Conservation (phyloP, 2,329 filamentous ascomycete genomes). For the Cercospora citrullina region DNA sequence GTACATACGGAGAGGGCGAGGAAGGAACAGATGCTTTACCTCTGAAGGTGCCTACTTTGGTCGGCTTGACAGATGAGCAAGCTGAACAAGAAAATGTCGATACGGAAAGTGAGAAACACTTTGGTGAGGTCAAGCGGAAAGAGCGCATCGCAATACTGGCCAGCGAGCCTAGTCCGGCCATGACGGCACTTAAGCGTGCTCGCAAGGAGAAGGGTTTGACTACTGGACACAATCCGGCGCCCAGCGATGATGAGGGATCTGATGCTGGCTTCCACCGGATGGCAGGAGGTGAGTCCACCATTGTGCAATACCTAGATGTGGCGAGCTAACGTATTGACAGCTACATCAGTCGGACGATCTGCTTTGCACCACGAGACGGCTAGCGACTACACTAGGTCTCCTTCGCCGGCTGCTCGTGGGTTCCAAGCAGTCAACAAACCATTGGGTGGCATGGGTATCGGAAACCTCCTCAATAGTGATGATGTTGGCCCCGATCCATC, state of each 20-base stretch:
- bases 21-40: slow-evolving; percentile 48
- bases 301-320: neutral
- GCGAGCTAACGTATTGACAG: slow-evolving; percentile 6
- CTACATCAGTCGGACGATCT: slow-evolving; percentile 23
- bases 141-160: slow-evolving; percentile 72
- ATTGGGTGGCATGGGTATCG: slow-evolving; percentile 50
- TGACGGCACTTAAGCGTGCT: slow-evolving; percentile 53
- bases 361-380: slow-evolving; percentile 37
- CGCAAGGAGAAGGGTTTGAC: slow-evolving; percentile 49
- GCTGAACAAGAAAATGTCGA: slow-evolving; percentile 72
- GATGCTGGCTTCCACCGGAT: slow-evolving; percentile 31
- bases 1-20: slow-evolving; percentile 47
- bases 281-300: slow-evolving; percentile 5
- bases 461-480: slow-evolving; percentile 51
- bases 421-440: slow-evolving; percentile 45
- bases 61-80: slow-evolving; percentile 65
- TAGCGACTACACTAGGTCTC: slow-evolving; percentile 51
- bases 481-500: slow-evolving; percentile 35
- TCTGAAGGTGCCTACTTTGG: slow-evolving; percentile 64
- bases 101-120: slow-evolving; percentile 66
- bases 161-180: slow-evolving; percentile 69
- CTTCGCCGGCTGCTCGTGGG: slow-evolving; percentile 38
- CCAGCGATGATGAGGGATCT: slow-evolving; percentile 37
- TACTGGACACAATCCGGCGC: slow-evolving; percentile 27
- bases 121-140: slow-evolving; percentile 71